Percentiles rank a stretch among this genome's conserved stretches.
These are phyloP conservation scores for Nephelium lappaceum DNA, from an alignment of 345 rosid genomes.

Conservation along the genomic window DNA sequence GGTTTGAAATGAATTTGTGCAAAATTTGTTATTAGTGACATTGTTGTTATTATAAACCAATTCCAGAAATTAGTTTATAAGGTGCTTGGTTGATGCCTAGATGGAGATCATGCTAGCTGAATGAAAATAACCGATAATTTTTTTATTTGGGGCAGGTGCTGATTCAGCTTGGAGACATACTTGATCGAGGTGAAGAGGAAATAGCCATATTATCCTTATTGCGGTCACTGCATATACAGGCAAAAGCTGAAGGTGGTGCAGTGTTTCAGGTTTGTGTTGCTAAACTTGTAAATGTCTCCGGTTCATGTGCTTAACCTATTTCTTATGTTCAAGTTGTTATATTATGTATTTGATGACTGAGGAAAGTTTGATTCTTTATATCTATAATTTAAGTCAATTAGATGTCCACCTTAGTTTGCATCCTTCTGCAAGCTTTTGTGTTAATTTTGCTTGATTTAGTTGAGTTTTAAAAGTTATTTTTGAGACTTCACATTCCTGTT, in stretches of 20 bases:
- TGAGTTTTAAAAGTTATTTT: not conserved
- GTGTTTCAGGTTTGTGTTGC: constrained; percentile 75
- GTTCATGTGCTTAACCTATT: not conserved
- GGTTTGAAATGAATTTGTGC: not conserved
- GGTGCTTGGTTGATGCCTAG: not conserved
- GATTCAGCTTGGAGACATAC: constrained; percentile 87
- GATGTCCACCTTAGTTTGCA: not conserved
- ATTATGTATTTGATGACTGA: not conserved
- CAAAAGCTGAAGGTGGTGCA: constrained; percentile 85
- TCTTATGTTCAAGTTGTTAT: constrained; percentile 9
- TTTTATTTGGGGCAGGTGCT: constrained; percentile 50
- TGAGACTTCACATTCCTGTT: not conserved
- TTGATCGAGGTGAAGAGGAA: constrained; percentile 91
- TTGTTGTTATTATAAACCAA: not conserved
- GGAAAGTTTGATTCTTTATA: not conserved
- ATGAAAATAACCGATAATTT: not conserved
- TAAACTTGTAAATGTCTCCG: constrained; percentile 6
- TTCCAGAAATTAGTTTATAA: not conserved
- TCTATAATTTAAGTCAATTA: not conserved
- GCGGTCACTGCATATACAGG: constrained; percentile 71
- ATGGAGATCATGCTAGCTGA: constrained; percentile 13
- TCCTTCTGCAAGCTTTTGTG: not conserved
- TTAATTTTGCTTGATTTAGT: not conserved
- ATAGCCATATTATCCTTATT: constrained; percentile 81
- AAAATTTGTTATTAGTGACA: not conserved